Evolutionary conservation across 2,329 filamentous ascomycete genomes (phyloP).

Genomic region (Colletotrichum agaves): DNA sequence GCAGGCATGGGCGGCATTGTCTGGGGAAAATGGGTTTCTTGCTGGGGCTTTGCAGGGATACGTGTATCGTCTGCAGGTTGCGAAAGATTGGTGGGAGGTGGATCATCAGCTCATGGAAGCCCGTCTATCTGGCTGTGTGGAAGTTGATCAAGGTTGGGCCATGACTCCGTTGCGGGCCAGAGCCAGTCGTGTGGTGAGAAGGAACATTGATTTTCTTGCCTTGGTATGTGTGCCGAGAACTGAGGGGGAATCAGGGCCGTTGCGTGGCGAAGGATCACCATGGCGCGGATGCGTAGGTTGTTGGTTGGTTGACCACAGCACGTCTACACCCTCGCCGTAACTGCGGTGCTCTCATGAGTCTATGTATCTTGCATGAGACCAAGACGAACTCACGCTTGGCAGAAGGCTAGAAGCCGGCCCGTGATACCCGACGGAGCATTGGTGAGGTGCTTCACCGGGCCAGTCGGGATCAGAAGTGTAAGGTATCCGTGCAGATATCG

Average conservation of each 20-base stretch:
- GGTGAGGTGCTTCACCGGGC: slow-evolving; percentile 13
- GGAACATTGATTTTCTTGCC: not conserved
- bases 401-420: slow-evolving; percentile 30
- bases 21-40: not conserved
- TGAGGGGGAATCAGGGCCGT: slow-evolving; percentile 6
- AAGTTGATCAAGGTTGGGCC: not conserved
- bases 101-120: slow-evolving; percentile 2
- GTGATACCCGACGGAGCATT: slow-evolving; percentile 28
- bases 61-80: slow-evolving; percentile 10
- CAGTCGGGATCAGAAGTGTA: not conserved
- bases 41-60: not conserved
- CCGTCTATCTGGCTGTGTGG: not conserved
- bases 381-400: slow-evolving; percentile 25
- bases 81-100: not conserved
- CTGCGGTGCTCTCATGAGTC: not conserved
- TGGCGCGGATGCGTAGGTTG: slow-evolving; percentile 26
- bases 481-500: not conserved
- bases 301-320: slow-evolving; percentile 38
- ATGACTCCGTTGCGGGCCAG: not conserved
- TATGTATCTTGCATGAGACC: no score
- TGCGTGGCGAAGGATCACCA: slow-evolving; percentile 3
- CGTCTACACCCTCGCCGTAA: slow-evolving; percentile 31
- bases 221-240: not conserved
- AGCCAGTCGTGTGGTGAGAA: not conserved
- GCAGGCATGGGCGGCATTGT: not conserved